Base-by-base conservation (phyloP, 2,329 filamentous ascomycete species). In the Epichloe elymi region DNA sequence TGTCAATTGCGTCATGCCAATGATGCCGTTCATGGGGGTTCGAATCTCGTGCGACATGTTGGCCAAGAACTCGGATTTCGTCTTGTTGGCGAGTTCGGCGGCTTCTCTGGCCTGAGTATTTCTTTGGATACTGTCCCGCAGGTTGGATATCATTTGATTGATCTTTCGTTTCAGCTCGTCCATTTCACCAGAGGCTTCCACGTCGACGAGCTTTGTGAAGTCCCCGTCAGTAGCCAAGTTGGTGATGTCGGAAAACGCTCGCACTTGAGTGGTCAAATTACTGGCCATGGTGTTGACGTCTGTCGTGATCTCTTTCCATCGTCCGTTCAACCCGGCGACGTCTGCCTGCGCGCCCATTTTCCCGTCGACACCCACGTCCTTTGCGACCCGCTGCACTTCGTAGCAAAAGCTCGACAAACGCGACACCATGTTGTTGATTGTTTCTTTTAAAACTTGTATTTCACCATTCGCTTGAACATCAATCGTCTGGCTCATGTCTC, bases 11-110 rank as follows among this genome's bases (percentile, higher is more conserved):
- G 90, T 96, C 91, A 97, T 96, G 62, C 90, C 90, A 59, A 96
- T 95, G 64, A 96, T 96, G 60, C 90, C 90, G 71, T 96, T 95
- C 79, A 95, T 95, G 1, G 89, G 93, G 37, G 93, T 98, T 65
- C 91, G 81, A 60, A 97, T 97, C 69, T 97, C 91, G 77, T 97
- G 91, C 44, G 88, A 95, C 91, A 97, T 97, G 67, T 98, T 98
- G 54, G 93, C 93, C 53, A 98, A 73, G 73, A 98, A 98, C 64
- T 97, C 93, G 10, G 91, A 96, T 65, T 98, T 98, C 41, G 91
- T 97, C 70, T 94, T 91, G 74, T 96, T 97, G 56, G 93, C 93
- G 65, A 96, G 74, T 66, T 98, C 93, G 61, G 93, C 93, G 45
- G 91, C 90, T 68, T 97, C 91, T 68, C 93, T 86, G 52, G 93